Percentiles rank a stretch among this genome's conserved stretches.
Evolutionary conservation across 352 stramenopile species (phyloP).

Genomic region (Peronospora destructor): DNA sequence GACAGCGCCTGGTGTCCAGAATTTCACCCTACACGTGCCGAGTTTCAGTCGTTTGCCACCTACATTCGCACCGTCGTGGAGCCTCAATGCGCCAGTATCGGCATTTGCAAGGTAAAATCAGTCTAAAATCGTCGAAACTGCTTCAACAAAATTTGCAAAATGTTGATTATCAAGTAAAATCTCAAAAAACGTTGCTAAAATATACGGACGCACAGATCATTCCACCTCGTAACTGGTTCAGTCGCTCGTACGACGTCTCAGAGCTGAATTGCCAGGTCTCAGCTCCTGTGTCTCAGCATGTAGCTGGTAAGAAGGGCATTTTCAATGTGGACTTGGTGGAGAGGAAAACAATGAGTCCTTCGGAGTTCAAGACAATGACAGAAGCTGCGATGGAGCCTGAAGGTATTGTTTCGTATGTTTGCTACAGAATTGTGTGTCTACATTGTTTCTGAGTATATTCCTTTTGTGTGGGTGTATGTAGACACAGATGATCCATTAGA

Average conservation of each 20-base stretch:
- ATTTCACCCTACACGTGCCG: constrained; percentile 71
- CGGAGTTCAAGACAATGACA: constrained; percentile 55
- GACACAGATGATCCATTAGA: constrained; percentile 38
- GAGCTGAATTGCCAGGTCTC: constrained; percentile 46
- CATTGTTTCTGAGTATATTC: background rate
- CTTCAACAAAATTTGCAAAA: no score
- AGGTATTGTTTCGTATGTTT: constrained; percentile 5
- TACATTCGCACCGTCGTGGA: constrained; percentile 85
- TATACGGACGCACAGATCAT: no score
- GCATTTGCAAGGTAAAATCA: constrained; percentile 84
- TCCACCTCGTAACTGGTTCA: constrained; percentile 71
- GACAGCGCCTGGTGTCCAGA: constrained; percentile 66
- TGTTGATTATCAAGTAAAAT: background rate
- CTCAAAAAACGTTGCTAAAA: background rate
- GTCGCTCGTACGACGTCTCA: constrained; percentile 52
- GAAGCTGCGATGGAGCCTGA: constrained; percentile 24
- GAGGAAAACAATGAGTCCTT: constrained; percentile 56
- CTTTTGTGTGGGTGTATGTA: constrained; percentile 10
- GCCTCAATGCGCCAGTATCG: constrained; percentile 61
- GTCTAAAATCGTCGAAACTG: background rate
- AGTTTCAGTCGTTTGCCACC: constrained; percentile 80
- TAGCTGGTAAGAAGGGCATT: constrained; percentile 84
- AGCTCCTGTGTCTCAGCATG: constrained; percentile 74
- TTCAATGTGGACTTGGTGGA: constrained; percentile 89
- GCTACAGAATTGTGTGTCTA: background rate